Evolutionary conservation across 2,329 filamentous ascomycete species (phyloP).

Genomic region (Colletotrichum ledebouriae): DNA sequence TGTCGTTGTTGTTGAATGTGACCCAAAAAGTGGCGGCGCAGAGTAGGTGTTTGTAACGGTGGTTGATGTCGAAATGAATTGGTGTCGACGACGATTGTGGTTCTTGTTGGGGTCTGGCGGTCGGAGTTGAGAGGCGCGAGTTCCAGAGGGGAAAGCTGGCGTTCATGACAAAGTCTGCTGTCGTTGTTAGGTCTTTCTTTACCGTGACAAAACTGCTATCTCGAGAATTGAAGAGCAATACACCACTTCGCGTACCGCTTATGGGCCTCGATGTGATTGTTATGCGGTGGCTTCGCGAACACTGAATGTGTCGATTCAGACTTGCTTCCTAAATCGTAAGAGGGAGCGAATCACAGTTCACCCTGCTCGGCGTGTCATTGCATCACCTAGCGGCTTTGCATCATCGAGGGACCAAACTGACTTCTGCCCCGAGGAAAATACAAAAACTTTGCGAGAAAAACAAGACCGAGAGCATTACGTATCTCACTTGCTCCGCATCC

Average conservation of each 20-base stretch:
- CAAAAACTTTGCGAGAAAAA: not conserved
- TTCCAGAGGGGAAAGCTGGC: not conserved
- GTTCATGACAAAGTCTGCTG: conserved; percentile 1
- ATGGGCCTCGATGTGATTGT: too few species aligned
- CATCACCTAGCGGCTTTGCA: not conserved
- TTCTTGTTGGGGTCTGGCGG: not conserved
- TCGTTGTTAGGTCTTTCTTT: conserved; percentile 8
- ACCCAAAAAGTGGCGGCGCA: conserved; percentile 17
- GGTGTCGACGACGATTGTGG: too few species aligned
- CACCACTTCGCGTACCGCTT: not conserved
- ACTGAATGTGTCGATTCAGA: not conserved
- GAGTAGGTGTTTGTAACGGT: conserved; percentile 15
- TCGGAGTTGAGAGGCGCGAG: conserved; percentile 13
- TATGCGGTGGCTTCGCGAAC: too few species aligned
- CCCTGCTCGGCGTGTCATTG: not conserved
- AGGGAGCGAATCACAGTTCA: not conserved
- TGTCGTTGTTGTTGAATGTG: not conserved
- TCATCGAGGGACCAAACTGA: not conserved
- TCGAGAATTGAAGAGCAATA: conserved; percentile 12
- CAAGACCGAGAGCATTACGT: not conserved
- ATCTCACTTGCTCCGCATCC: conserved; percentile 3
- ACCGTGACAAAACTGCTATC: not conserved
- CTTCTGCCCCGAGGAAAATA: not conserved
- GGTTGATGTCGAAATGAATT: not conserved
- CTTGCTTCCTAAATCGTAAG: not conserved